Percentiles rank a stretch among this genome's conserved stretches.
Conservation (phyloP, 495 filamentous ascomycete species). For the Terfezia claveryi region DNA sequence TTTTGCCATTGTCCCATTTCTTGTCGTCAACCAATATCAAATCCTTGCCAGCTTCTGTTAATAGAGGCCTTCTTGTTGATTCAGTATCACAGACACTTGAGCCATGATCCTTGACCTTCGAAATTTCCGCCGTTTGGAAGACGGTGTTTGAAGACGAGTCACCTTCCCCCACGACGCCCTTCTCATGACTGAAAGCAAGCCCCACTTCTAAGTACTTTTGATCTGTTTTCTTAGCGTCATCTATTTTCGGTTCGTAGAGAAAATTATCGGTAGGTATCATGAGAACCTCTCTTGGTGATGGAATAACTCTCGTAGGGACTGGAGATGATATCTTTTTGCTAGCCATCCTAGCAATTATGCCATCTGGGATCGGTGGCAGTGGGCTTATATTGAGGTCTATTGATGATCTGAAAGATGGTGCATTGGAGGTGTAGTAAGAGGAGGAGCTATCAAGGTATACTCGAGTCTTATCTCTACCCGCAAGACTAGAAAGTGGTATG, state of each 20-base stretch:
- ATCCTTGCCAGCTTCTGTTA: neutral
- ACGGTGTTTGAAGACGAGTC: no score
- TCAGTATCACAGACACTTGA: neutral
- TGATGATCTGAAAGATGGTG: neutral
- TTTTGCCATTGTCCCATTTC: neutral
- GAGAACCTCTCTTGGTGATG: no score
- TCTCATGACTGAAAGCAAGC: no score
- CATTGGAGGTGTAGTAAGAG: neutral
- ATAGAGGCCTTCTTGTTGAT: neutral
- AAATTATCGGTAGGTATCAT: no score
- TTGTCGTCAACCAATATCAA: neutral
- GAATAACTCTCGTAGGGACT: no score
- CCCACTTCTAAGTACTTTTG: no score
- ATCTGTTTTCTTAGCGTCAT: no score
- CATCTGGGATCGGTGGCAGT: neutral
- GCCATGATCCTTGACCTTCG: neutral
- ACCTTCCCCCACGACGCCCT: no score
- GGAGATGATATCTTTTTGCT: neutral
- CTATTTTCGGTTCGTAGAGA: no score
- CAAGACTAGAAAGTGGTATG: no score
- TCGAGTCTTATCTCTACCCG: no score
- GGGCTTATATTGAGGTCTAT: neutral
- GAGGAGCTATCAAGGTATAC: neutral
- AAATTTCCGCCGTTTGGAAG: neutral
- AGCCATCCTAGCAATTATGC: neutral